phyloP scores from a whole-genome alignment of 2,329 filamentous ascomycete genomes.

The Cryphonectria japonica region DNA sequence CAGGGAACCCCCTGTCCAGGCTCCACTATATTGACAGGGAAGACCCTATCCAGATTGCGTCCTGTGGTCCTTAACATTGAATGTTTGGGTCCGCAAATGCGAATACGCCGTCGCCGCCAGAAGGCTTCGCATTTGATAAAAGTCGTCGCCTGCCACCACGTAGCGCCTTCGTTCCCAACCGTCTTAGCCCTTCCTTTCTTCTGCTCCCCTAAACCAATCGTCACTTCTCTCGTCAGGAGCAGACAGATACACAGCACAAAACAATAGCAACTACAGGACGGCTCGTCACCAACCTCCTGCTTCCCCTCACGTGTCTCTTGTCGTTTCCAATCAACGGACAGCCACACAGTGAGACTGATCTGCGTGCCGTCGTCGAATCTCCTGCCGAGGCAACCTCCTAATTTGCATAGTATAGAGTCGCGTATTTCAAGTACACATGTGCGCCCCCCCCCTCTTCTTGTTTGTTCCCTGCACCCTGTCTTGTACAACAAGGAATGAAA shows the following conservation, averaged over 20 bases:
- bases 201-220: neutral
- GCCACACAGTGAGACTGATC: neutral
- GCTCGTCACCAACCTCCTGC: neutral
- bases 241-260: neutral
- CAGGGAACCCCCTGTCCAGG: neutral
- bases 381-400: neutral
- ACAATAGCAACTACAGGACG: neutral
- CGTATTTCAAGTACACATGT: neutral
- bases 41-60: neutral
- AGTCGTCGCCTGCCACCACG: neutral
- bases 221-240: neutral
- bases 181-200: neutral
- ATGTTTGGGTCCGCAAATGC: neutral
- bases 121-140: conserved; percentile 2
- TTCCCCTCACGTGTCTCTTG: neutral
- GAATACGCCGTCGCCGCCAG: neutral
- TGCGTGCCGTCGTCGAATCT: neutral
- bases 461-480: neutral
- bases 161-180: neutral
- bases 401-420: neutral
- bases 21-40: neutral
- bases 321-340: neutral
- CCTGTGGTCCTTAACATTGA: neutral
- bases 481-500: neutral
- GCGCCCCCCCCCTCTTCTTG: neutral